These are phyloP conservation scores for Claviceps paspali DNA, from an alignment of 2,329 filamentous ascomycete species.

Conservation along the genomic window DNA sequence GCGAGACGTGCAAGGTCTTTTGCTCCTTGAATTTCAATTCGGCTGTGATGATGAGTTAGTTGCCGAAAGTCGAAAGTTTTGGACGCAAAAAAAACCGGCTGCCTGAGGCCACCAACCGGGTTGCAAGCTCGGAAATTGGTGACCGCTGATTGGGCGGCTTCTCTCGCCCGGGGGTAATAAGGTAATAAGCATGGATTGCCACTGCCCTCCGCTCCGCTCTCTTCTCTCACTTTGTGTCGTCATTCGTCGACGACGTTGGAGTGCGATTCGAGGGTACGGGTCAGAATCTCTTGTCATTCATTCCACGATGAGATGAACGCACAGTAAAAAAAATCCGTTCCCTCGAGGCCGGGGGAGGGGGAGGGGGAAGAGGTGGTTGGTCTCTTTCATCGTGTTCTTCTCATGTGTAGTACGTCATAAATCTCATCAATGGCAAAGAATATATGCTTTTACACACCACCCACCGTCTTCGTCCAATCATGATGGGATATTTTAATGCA, in stretches of 20 bases:
- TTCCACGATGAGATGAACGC: no score
- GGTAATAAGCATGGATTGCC: no score
- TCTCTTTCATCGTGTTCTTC: no score
- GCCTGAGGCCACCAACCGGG: conserved; percentile 27
- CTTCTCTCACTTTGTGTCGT: no score
- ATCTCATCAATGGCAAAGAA: neutral
- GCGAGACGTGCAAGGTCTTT: conserved; percentile 31
- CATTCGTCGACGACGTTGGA: no score
- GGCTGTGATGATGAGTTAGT: conserved; percentile 21
- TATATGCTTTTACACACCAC: no score
- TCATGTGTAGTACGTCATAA: no score
- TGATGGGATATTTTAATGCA: conserved; percentile 29
- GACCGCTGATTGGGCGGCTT: conserved; percentile 26
- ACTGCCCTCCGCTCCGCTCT: no score
- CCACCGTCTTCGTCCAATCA: neutral
- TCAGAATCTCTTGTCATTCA: no score
- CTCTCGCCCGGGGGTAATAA: conserved; percentile 17
- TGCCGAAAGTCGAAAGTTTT: conserved; percentile 30
- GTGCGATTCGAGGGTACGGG: neutral
- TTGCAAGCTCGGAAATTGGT: conserved; percentile 30
- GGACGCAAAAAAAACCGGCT: conserved; percentile 18
- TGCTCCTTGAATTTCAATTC: conserved; percentile 16
- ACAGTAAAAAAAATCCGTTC: no score
- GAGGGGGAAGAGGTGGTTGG: no score
- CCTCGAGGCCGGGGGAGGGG: no score